Evolutionary conservation across 1,284 basidiomycete species (phyloP).

Genomic region (Apiotrichum montevideense): DNA sequence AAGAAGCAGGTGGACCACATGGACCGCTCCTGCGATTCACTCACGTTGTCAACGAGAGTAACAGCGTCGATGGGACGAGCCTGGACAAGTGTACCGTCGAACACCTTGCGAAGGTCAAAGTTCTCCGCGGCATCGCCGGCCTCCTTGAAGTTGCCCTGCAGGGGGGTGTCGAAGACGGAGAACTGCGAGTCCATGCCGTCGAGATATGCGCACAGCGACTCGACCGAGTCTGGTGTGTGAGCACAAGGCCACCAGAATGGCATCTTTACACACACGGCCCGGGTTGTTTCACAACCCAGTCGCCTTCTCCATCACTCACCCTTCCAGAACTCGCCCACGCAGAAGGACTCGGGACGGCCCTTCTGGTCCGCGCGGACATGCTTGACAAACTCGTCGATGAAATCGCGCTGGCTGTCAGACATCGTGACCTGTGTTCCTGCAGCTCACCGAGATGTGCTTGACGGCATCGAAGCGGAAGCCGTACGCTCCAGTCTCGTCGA

Average conservation of each 20-base stretch:
- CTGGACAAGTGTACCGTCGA: constrained; percentile 54
- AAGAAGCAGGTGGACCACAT: too few relatives aligned
- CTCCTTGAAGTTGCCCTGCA: constrained; percentile 50
- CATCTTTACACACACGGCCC: neutral
- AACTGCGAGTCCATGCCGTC: constrained; percentile 52
- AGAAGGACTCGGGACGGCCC: constrained; percentile 45
- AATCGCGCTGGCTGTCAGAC: constrained; percentile 30
- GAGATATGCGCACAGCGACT: constrained; percentile 38
- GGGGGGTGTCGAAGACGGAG: constrained; percentile 55
- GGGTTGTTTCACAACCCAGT: neutral
- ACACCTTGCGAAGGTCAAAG: constrained; percentile 54
- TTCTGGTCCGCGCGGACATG: constrained; percentile 49
- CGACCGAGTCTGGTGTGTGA: constrained; percentile 34
- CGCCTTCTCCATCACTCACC: constrained; percentile 20
- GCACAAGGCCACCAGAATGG: neutral
- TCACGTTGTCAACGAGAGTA: constrained; percentile 52
- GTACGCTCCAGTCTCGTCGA: constrained; percentile 67
- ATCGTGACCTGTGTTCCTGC: too few relatives aligned
- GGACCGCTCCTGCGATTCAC: neutral
- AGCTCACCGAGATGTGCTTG: constrained; percentile 52
- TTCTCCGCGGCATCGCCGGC: constrained; percentile 50
- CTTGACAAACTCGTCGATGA: constrained; percentile 54
- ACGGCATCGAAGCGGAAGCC: constrained; percentile 86
- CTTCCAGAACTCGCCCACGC: constrained; percentile 55
- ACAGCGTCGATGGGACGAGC: constrained; percentile 55